phyloP scores from a whole-genome alignment of 331 rosid genomes.

The Cucumis variabilis region DNA sequence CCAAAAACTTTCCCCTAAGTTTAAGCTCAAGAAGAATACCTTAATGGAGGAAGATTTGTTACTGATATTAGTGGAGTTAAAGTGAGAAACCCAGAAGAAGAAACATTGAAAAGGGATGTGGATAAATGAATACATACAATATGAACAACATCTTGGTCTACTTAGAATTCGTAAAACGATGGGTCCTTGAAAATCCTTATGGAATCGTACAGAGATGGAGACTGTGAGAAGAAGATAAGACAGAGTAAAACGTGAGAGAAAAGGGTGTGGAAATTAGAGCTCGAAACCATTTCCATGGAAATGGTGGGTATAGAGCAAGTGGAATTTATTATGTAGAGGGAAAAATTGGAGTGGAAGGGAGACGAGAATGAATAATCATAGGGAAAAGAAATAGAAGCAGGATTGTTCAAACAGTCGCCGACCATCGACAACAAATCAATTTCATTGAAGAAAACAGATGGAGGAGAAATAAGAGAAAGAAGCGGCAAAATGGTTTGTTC shows the following conservation, averaged over 20 bases:
- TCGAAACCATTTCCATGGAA: constrained; percentile 37
- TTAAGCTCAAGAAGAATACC: constrained; percentile 49
- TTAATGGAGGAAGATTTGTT: constrained; percentile 30
- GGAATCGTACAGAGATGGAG: constrained; percentile 44
- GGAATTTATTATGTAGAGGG: no score
- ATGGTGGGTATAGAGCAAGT: not conserved
- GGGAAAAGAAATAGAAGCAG: not conserved
- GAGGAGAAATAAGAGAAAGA: no score
- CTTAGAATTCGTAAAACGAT: constrained; percentile 38
- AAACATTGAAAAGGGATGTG: constrained; percentile 53
- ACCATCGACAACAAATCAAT: not conserved
- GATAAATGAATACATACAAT: constrained; percentile 66
- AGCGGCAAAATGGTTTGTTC: no score
- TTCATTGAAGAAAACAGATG: not conserved
- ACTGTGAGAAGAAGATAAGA: constrained; percentile 17
- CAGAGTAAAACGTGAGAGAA: constrained; percentile 27
- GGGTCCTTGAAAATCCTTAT: constrained; percentile 40
- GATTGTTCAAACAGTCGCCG: not conserved
- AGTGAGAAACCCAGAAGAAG: constrained; percentile 34
- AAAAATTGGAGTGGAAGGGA: no score
- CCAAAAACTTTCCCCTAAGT: not conserved
- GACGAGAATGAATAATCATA: not conserved
- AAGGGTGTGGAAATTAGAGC: not conserved
- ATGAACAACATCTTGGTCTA: constrained; percentile 38
- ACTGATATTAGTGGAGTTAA: constrained; percentile 3